Evolutionary conservation across 768 basidiomycete genomes (phyloP).

Genomic region (Hysterangium stoloniferum): DNA sequence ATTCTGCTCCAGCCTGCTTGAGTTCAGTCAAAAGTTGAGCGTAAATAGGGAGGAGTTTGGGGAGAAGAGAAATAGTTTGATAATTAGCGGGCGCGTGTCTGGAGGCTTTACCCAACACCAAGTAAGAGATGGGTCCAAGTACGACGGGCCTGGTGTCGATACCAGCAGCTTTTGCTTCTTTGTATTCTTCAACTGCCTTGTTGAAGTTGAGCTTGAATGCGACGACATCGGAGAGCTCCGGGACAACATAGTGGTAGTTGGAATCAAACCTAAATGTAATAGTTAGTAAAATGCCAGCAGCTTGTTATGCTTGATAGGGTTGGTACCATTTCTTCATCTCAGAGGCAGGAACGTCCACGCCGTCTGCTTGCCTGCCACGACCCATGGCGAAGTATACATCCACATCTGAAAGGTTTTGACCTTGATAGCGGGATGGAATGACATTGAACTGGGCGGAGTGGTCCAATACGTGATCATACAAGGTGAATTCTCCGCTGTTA

Average conservation of each 20-base stretch:
- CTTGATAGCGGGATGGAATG: conserved; percentile 89
- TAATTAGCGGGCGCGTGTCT: conserved; percentile 80
- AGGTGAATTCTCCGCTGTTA: conserved; percentile 90
- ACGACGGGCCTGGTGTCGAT: conserved; percentile 90
- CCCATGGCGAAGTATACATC: conserved; percentile 99
- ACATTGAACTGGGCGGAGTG: conserved; percentile 95
- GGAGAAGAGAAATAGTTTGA: conserved; percentile 84
- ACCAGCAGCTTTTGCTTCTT: conserved; percentile 88
- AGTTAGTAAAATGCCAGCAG: conserved; percentile 10
- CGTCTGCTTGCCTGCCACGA: conserved; percentile 90
- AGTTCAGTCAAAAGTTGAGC: conserved; percentile 82
- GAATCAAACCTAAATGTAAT: conserved; percentile 75
- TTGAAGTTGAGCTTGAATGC: conserved; percentile 95
- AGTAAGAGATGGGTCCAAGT: conserved; percentile 93
- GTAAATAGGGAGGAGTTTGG: conserved; percentile 88
- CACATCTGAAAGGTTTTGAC: conserved; percentile 76
- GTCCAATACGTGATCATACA: conserved; percentile 98
- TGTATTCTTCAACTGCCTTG: conserved; percentile 91
- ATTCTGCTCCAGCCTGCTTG: conserved; percentile 87
- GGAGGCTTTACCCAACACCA: conserved; percentile 83
- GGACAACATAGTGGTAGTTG: conserved; percentile 98
- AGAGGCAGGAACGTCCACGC: conserved; percentile 92
- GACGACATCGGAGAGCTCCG: conserved; percentile 83
- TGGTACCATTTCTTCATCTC: conserved; percentile 99
- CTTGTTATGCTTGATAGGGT: conserved; percentile 28